A percentile compares a stretch with the other conserved stretches of the same genome.
phyloP scores from a whole-genome alignment of 495 filamentous ascomycete genomes.

The Hypoxylon intermedium region DNA sequence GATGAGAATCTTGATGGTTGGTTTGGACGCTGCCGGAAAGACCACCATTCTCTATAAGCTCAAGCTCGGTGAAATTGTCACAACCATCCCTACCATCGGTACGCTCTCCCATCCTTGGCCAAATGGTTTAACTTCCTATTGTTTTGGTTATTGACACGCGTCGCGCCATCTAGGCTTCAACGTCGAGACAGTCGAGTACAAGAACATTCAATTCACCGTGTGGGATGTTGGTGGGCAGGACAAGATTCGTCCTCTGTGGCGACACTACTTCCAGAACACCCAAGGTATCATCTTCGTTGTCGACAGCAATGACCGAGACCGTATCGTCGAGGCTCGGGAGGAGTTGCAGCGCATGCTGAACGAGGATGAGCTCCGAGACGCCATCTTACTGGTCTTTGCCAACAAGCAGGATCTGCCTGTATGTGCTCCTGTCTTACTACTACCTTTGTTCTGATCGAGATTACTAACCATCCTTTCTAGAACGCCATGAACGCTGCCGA shows the following conservation, averaged over 20 bases:
- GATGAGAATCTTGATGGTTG: slow-evolving; percentile 99
- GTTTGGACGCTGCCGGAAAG: slow-evolving; percentile 98
- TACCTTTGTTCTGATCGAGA: not conserved
- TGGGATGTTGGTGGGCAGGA: slow-evolving; percentile 99
- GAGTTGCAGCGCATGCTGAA: slow-evolving; percentile 99
- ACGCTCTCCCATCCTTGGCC: slow-evolving; percentile 53
- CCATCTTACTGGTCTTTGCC: slow-evolving; percentile 96
- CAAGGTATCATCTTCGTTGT: slow-evolving; percentile 99
- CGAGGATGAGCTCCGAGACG: slow-evolving; percentile 98
- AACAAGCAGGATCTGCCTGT: slow-evolving; percentile 99
- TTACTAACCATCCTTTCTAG: slow-evolving; percentile 52
- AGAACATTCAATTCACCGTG: slow-evolving; percentile 99
- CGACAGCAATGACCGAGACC: slow-evolving; percentile 99
- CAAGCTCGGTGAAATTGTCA: slow-evolving; percentile 99
- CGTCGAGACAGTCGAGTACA: slow-evolving; percentile 99
- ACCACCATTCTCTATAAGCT: slow-evolving; percentile 99
- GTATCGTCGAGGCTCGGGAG: slow-evolving; percentile 98
- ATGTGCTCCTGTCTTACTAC: slow-evolving; percentile 46
- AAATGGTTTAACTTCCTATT: slow-evolving; percentile 1
- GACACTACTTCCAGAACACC: slow-evolving; percentile 99
- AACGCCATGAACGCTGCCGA: slow-evolving; percentile 99
- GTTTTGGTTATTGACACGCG: slow-evolving; percentile 41
- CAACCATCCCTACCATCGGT: slow-evolving; percentile 99
- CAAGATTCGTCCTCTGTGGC: slow-evolving; percentile 99
- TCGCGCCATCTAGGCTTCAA: slow-evolving; percentile 79